phyloP scores from a whole-genome alignment of 495 filamentous ascomycete species.

The Tuber umbilicatum region DNA sequence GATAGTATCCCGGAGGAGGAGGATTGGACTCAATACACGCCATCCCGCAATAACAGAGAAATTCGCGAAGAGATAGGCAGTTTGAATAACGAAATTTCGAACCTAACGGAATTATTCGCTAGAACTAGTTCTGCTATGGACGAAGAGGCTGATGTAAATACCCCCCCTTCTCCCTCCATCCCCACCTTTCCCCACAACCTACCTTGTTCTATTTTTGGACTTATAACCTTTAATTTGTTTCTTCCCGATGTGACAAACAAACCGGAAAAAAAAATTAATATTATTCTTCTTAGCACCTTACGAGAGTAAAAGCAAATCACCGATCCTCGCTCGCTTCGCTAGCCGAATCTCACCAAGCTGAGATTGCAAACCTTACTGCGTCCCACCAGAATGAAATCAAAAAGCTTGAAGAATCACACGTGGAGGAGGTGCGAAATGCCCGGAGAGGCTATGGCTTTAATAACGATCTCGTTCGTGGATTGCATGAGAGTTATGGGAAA shows the following conservation, averaged over 20 bases:
- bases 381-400: constrained; percentile 29
- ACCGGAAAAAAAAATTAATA: not conserved
- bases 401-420: constrained; percentile 26
- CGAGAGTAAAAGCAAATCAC: constrained; percentile 39
- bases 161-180: constrained; percentile 6
- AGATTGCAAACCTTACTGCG: constrained; percentile 25
- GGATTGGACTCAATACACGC: not conserved
- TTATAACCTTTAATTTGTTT: not conserved
- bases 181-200: not conserved
- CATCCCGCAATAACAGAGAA: constrained; percentile 2
- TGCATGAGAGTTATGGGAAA: constrained; percentile 36
- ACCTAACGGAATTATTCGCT: constrained; percentile 36
- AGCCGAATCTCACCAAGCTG: constrained; percentile 33
- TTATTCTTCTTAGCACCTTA: constrained; percentile 22
- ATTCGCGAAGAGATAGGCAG: constrained; percentile 33
- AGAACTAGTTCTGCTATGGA: constrained; percentile 20
- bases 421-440: constrained; percentile 31
- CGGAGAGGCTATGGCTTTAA: constrained; percentile 33
- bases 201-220: constrained; percentile 3
- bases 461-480: constrained; percentile 30
- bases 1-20: not conserved
- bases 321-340: constrained; percentile 38
- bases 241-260: constrained; percentile 2
- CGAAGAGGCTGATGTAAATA: constrained; percentile 34
- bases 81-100: constrained; percentile 36